Base-by-base conservation (phyloP, 2,329 filamentous ascomycete species). In the Cladosporium phlei region DNA sequence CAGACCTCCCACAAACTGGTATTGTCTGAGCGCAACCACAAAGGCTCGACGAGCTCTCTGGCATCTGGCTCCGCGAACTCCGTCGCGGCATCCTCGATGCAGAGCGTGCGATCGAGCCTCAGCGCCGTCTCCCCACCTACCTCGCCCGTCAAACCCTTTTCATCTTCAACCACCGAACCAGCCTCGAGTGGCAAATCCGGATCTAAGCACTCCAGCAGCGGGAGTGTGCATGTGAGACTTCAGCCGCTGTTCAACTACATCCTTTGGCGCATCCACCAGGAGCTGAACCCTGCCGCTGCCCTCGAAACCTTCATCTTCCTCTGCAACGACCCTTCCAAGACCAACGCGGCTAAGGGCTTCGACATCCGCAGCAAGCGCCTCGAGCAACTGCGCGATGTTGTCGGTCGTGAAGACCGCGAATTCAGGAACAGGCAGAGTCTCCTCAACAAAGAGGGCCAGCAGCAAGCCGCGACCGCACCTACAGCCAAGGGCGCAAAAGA, bases 261-360 rank as follows among this genome's bases (percentile, higher is more conserved):
- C 20, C 57, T 76, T 6, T 76, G 73, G 73, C 67, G 70, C 54
- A 70, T 75, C 47, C 67, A 75, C 56, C 71, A 73, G 46, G 72
- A 74, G 48, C 59, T 62, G 8, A 70, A 74, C 48, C 69, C 70
- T 2, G 65, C 69, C 25, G 67, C 69, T 28, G 69, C 71, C 7
- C 64, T 74, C 4, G 72, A 72, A 51, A 70, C 70, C 6, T 76
- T 72, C 61, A 74, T 76, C 50, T 70, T 76, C 51, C 64, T 76
- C 33, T 75, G 71, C 44, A 75, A 76, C 51, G 72, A 76, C 50
- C 59, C 66, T 1, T 55, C 56, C 20, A 74, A 74, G 56, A 67
- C 71, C 38, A 57, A 60, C 10, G 68, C 70, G 47, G 72, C 72
- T 12, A 69, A 70, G 45, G 69, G 72, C 19, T 76, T 76, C 46